These are phyloP conservation scores for Polyporus tsugae DNA, from an alignment of 1,284 basidiomycete species.

Conservation along the genomic window DNA sequence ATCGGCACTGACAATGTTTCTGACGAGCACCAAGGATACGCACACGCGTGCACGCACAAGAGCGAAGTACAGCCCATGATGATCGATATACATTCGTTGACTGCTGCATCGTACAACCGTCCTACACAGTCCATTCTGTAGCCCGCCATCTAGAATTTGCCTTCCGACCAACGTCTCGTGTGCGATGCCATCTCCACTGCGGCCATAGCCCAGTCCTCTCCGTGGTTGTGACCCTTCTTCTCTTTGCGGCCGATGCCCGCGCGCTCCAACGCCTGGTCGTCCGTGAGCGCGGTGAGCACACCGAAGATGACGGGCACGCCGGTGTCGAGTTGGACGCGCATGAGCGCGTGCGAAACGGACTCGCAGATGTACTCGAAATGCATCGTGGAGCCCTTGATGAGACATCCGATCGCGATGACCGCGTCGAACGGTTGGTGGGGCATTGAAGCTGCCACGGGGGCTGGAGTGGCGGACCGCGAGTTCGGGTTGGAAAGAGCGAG, in stretches of 20 bases:
- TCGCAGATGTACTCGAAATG: conserved; percentile 99
- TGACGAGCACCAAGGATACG: neutral
- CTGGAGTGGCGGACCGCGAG: conserved; percentile 61
- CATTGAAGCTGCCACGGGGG: conserved; percentile 48
- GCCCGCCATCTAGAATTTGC: conserved; percentile 58
- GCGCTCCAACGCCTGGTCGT: conserved; percentile 94
- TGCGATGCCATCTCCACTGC: conserved; percentile 93
- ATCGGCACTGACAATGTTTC: neutral
- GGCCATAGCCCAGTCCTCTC: conserved; percentile 95
- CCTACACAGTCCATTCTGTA: conserved; percentile 21
- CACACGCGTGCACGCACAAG: neutral
- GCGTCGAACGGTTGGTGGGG: conserved; percentile 87
- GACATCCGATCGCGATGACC: conserved; percentile 95
- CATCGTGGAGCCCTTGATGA: conserved; percentile 98
- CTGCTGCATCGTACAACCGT: conserved; percentile 31
- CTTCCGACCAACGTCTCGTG: conserved; percentile 77
- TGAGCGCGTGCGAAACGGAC: conserved; percentile 90
- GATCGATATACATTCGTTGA: conserved; percentile 23
- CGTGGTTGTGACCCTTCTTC: conserved; percentile 89
- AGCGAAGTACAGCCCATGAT: neutral
- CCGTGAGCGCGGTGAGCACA: conserved; percentile 91
- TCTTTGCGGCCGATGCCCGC: conserved; percentile 81
- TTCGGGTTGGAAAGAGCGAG: conserved; percentile 41
- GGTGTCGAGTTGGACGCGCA: conserved; percentile 93
- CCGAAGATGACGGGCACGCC: conserved; percentile 98